Conservation (phyloP, 2,329 filamentous ascomycete genomes). For the Paraphoma chrysanthemicola region DNA sequence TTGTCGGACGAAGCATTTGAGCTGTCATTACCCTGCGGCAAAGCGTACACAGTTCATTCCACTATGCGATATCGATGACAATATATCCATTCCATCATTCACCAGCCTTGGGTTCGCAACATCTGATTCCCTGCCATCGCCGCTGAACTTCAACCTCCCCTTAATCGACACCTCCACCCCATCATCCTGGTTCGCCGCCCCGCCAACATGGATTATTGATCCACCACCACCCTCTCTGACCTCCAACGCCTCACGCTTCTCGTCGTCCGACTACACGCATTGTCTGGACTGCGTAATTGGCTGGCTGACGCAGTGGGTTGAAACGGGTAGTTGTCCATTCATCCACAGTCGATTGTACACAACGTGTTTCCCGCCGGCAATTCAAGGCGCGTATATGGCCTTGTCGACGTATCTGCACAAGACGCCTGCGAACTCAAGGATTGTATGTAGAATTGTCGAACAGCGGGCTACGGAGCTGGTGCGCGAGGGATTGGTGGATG, state of each 20-base stretch:
- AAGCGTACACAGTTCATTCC: background rate
- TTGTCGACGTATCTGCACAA: background rate
- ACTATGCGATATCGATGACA: background rate
- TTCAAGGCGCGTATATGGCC: constrained; percentile 4
- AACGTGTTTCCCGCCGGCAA: background rate
- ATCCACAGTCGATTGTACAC: constrained; percentile 1
- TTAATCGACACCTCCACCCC: background rate
- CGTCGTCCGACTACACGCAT: background rate
- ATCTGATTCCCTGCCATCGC: background rate
- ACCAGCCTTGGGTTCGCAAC: too few relatives aligned
- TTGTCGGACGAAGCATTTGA: background rate
- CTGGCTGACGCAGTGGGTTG: constrained; percentile 3
- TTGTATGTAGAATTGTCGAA: constrained; percentile 2
- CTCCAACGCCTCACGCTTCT: background rate
- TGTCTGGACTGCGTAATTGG: background rate
- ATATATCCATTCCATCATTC: too few relatives aligned
- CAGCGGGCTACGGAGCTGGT: background rate
- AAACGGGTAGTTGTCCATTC: background rate
- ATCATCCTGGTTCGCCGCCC: constrained; percentile 3
- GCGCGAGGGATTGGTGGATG: background rate
- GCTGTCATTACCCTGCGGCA: background rate
- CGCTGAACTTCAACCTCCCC: background rate
- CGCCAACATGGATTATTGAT: constrained; percentile 2
- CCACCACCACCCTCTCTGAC: background rate
- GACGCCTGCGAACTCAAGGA: background rate